These are phyloP conservation scores for Nakaseomyces nivariensis DNA, from an alignment of 1,139 yeast genomes.

Conservation along the genomic window DNA sequence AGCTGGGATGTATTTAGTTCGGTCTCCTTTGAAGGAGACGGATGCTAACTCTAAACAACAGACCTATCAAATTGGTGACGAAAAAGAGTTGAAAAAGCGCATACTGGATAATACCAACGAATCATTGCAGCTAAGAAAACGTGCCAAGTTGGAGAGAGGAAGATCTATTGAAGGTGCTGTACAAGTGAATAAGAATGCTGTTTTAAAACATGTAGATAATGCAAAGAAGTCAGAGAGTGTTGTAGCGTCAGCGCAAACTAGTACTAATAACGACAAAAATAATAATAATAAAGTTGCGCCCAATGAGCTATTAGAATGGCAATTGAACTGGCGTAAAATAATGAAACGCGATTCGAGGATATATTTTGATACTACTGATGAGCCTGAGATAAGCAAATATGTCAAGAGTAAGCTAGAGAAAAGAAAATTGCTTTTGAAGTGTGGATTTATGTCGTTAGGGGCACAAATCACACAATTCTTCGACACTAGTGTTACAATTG, in stretches of 20 bases:
- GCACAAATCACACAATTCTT: constrained; percentile 66
- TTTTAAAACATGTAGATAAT: constrained; percentile 13
- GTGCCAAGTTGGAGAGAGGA: constrained; percentile 16
- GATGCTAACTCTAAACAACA: constrained; percentile 23
- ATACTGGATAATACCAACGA: constrained; percentile 5
- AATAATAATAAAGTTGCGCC: constrained; percentile 17
- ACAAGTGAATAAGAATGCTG: constrained; percentile 16
- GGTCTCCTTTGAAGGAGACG: constrained; percentile 28
- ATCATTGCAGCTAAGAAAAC: constrained; percentile 1
- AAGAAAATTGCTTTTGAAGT: constrained; percentile 45
- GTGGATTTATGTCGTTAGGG: constrained; percentile 38
- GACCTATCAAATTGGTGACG: constrained; percentile 4
- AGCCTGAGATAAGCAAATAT: constrained; percentile 30
- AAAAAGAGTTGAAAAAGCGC: constrained; percentile 5
- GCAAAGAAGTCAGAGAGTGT: constrained; percentile 9
- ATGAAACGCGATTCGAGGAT: constrained; percentile 59
- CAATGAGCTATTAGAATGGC: constrained; percentile 60
- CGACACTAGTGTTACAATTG: constrained; percentile 70
- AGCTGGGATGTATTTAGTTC: background rate
- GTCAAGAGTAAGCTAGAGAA: constrained; percentile 40
- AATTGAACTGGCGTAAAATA: constrained; percentile 67
- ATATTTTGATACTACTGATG: constrained; percentile 71
- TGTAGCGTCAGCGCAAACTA: constrained; percentile 11
- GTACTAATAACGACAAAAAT: constrained; percentile 7
- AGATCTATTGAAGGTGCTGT: constrained; percentile 30